Evolutionary conservation across 2,329 filamentous ascomycete genomes (phyloP).

Genomic region (Penicillium griseofulvum): DNA sequence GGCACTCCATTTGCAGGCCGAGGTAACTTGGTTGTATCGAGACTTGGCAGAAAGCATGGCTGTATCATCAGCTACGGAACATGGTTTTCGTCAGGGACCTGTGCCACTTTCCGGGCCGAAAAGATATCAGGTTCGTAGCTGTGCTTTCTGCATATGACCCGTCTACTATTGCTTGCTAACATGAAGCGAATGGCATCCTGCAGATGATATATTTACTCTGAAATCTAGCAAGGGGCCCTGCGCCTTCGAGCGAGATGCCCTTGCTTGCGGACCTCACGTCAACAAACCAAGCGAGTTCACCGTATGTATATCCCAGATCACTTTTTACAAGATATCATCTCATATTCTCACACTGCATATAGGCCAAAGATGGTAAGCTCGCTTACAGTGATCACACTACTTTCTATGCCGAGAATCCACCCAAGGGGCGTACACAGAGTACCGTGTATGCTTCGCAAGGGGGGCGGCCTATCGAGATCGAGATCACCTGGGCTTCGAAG

Average conservation of each 20-base stretch:
- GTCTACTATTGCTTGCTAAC: not conserved
- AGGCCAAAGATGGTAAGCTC: conserved; percentile 35
- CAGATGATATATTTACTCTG: conserved; percentile 51
- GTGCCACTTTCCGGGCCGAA: conserved; percentile 54
- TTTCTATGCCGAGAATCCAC: conserved; percentile 40
- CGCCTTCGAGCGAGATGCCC: conserved; percentile 52
- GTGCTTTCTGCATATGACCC: not conserved
- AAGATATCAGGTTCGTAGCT: conserved; percentile 29
- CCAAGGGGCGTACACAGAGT: conserved; percentile 37
- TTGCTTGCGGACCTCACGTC: conserved; percentile 52
- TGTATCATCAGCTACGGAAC: conserved; percentile 66
- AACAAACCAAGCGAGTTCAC: conserved; percentile 29
- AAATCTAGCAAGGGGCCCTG: conserved; percentile 60
- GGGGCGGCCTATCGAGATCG: conserved; percentile 34
- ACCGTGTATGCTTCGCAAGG: conserved; percentile 32
- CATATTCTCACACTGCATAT: not conserved
- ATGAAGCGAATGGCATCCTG: not conserved
- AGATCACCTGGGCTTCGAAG: conserved; percentile 32
- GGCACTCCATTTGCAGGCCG: conserved; percentile 53
- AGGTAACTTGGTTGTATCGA: conserved; percentile 58
- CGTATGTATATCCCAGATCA: conserved; percentile 20
- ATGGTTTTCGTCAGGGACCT: conserved; percentile 67
- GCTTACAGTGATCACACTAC: conserved; percentile 34
- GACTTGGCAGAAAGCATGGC: conserved; percentile 44
- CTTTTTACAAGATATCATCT: not conserved